Percentiles rank a stretch among this genome's conserved stretches.
phyloP scores from a whole-genome alignment of 176 grass and related monocot species.

The Chrysopogon serrulatus region DNA sequence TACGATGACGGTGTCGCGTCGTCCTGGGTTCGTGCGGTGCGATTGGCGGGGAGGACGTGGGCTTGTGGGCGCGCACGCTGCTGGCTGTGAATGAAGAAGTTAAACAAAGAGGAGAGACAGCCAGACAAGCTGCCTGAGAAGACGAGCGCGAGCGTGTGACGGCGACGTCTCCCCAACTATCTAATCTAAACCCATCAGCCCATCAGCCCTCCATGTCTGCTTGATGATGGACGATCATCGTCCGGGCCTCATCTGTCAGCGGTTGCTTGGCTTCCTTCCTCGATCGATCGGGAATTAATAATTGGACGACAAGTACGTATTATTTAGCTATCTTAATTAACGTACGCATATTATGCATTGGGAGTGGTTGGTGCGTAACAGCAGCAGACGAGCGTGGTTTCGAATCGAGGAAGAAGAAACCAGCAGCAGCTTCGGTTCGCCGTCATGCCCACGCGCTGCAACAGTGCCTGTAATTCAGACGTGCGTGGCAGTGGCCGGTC shows the following conservation, averaged over 20 bases:
- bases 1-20: background rate
- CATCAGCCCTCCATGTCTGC: no score
- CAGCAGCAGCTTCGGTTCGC: background rate
- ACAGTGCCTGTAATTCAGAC: background rate
- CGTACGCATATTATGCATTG: background rate
- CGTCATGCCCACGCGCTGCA: background rate
- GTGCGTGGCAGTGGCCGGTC: background rate
- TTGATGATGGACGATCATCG: background rate
- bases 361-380: constrained; percentile 13
- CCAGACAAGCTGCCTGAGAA: constrained; percentile 3
- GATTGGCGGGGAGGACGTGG: constrained; percentile 23
- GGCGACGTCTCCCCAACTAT: constrained; percentile 50
- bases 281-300: constrained; percentile 1
- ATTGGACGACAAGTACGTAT: constrained; percentile 10
- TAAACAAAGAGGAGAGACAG: constrained; percentile 21
- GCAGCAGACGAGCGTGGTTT: background rate
- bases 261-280: constrained; percentile 24
- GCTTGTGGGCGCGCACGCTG: constrained; percentile 44
- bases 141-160: constrained; percentile 10
- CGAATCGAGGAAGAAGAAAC: background rate
- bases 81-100: no score
- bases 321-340: background rate
- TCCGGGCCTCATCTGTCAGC: background rate
- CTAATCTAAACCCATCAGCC: no score
- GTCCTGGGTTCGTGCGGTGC: background rate